Evolutionary conservation across 345 rosid genomes (phyloP).

Genomic region (Arabidopsis suecica): DNA sequence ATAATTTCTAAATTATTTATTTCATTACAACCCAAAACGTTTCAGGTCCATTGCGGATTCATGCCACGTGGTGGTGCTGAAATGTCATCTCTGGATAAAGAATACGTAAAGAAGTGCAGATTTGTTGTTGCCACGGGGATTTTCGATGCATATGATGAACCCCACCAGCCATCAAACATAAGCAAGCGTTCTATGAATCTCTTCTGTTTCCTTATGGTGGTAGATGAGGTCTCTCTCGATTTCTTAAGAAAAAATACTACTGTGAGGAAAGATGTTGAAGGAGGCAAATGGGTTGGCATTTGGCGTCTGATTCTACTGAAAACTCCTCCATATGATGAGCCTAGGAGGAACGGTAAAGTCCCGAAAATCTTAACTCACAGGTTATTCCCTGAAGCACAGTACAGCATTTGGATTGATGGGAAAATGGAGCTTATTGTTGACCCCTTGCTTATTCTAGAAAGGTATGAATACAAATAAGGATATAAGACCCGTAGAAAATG

Average conservation of each 20-base stretch:
- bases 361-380: slow-evolving; percentile 97
- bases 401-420: slow-evolving; percentile 99
- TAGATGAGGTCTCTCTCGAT: slow-evolving; percentile 76
- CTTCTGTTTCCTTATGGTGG: slow-evolving; percentile 92
- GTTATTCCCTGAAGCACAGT: slow-evolving; percentile 87
- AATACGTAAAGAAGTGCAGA: slow-evolving; percentile 75
- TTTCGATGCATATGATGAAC: slow-evolving; percentile 90
- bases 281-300: slow-evolving; percentile 90
- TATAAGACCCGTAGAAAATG: not conserved
- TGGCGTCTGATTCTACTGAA: slow-evolving; percentile 92
- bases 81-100: slow-evolving; percentile 67
- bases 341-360: slow-evolving; percentile 95
- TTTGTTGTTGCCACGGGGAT: slow-evolving; percentile 95
- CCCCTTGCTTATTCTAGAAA: slow-evolving; percentile 87
- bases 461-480: slow-evolving; percentile 50
- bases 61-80: slow-evolving; percentile 85
- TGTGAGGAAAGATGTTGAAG: slow-evolving; percentile 61
- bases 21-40: slow-evolving; percentile 15
- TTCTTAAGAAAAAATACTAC: slow-evolving; percentile 72
- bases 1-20: slow-evolving; percentile 17
- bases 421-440: slow-evolving; percentile 97
- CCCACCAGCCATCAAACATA: slow-evolving; percentile 88
- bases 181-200: slow-evolving; percentile 75
- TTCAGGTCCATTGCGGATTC: slow-evolving; percentile 91
- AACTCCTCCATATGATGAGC: slow-evolving; percentile 92